These are phyloP conservation scores for Didymella glomerata DNA, from an alignment of 2,329 filamentous ascomycete species.

Conservation along the genomic window DNA sequence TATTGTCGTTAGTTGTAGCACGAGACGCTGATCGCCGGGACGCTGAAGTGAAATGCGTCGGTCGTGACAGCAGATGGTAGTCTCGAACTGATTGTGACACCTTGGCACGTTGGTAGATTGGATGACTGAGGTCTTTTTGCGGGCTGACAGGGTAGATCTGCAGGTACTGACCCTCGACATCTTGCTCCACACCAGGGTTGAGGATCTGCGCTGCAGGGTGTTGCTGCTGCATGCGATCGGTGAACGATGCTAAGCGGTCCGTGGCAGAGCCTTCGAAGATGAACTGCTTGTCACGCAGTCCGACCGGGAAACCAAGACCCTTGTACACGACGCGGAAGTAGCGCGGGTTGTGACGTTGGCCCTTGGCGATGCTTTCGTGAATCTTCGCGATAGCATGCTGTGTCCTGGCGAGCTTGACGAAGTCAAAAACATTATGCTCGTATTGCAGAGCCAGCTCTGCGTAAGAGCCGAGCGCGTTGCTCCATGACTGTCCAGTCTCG, in stretches of 20 bases:
- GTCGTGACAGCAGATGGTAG: slow-evolving; percentile 79
- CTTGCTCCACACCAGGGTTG: slow-evolving; percentile 72
- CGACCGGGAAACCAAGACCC: slow-evolving; percentile 84
- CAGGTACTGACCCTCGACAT: slow-evolving; percentile 89
- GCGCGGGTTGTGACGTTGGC: slow-evolving; percentile 77
- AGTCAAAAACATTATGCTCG: slow-evolving; percentile 88
- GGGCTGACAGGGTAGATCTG: slow-evolving; percentile 82
- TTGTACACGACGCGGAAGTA: slow-evolving; percentile 93
- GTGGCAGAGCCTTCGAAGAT: slow-evolving; percentile 84
- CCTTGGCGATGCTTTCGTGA: slow-evolving; percentile 86
- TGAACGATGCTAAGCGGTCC: slow-evolving; percentile 82
- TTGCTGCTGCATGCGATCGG: slow-evolving; percentile 89
- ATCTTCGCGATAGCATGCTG: slow-evolving; percentile 91
- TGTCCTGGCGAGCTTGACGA: slow-evolving; percentile 86
- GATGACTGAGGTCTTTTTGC: slow-evolving; percentile 82
- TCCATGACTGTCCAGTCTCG: slow-evolving; percentile 94
- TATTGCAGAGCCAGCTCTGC: slow-evolving; percentile 92
- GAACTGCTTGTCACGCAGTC: slow-evolving; percentile 86
- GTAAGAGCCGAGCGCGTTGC: slow-evolving; percentile 85
- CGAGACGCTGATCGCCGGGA: slow-evolving; percentile 74
- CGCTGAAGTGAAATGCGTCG: slow-evolving; percentile 80
- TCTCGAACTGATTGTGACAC: slow-evolving; percentile 86
- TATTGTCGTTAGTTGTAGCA: slow-evolving; percentile 73
- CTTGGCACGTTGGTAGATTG: slow-evolving; percentile 86
- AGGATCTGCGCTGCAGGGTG: slow-evolving; percentile 87